phyloP scores from a whole-genome alignment of 345 rosid genomes.

The Syzygium aromaticum region DNA sequence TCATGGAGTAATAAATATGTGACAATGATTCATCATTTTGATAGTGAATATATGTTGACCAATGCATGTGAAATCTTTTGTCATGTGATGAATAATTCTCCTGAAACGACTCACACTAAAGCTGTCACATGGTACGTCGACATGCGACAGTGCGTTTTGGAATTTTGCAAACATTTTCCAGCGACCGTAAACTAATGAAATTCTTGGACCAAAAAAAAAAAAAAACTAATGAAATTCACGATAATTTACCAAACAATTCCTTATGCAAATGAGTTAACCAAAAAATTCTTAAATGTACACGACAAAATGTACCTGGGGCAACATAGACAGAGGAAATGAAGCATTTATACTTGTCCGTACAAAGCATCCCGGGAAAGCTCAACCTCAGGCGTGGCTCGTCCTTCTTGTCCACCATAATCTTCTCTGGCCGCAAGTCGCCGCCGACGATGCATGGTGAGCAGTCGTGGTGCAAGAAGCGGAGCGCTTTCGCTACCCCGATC shows the following conservation, averaged over 20 bases:
- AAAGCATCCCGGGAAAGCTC: slow-evolving; percentile 21
- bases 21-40: not conserved
- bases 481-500: slow-evolving; percentile 50
- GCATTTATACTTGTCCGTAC: slow-evolving; percentile 20
- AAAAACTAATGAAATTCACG: not conserved
- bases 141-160: not conserved
- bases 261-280: not conserved
- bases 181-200: not conserved
- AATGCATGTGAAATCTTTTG: not conserved
- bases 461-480: slow-evolving; percentile 43
- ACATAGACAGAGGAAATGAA: slow-evolving; percentile 29
- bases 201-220: not conserved
- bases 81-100: not conserved
- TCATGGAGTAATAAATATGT: not conserved
- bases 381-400: slow-evolving; percentile 42
- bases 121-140: not conserved
- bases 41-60: not conserved
- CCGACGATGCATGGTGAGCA: slow-evolving; percentile 20
- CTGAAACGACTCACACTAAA: not conserved
- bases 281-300: not conserved
- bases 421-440: slow-evolving; percentile 51
- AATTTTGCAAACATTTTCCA: not conserved
- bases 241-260: not conserved
- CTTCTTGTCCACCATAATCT: slow-evolving; percentile 36
- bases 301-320: slow-evolving; percentile 49